phyloP scores from a whole-genome alignment of 2,329 filamentous ascomycete species.

The Coniochaeta sp. region DNA sequence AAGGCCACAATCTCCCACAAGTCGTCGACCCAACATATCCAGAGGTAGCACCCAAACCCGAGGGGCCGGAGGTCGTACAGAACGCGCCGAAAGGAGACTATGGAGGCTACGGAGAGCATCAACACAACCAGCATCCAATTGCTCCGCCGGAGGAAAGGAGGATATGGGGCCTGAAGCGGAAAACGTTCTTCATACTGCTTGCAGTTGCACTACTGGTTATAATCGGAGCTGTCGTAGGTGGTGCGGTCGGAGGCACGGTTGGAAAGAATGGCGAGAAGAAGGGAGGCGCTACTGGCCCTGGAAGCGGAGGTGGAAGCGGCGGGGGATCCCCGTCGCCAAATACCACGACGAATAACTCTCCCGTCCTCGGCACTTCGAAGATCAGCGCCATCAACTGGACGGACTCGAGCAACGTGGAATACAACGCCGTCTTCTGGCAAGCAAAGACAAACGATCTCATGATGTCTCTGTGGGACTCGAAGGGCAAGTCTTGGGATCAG shows the following conservation, averaged over 20 bases:
- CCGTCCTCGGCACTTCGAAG: slow-evolving; percentile 1
- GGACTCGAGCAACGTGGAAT: slow-evolving; percentile 4
- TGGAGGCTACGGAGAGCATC: neutral
- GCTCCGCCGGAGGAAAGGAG: neutral
- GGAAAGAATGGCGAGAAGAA: slow-evolving; percentile 5
- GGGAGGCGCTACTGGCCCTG: neutral
- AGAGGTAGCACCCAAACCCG: neutral
- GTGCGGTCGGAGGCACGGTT: slow-evolving; percentile 11
- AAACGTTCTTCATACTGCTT: slow-evolving; percentile 9
- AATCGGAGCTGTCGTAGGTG: slow-evolving; percentile 10
- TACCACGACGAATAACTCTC: neutral
- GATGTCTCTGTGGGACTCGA: slow-evolving; percentile 7
- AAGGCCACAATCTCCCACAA: neutral
- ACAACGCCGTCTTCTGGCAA: slow-evolving; percentile 9
- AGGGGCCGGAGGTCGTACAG: neutral
- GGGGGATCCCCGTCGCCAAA: neutral
- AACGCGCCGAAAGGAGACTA: neutral
- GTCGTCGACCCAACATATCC: neutral
- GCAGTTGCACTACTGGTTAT: slow-evolving; percentile 6
- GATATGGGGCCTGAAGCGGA: slow-evolving; percentile 8
- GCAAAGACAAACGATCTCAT: slow-evolving; percentile 5
- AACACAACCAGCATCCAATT: neutral
- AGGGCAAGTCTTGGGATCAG: slow-evolving; percentile 2
- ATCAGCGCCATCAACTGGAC: slow-evolving; percentile 9
- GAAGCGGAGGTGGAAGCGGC: neutral